Evolutionary conservation across 2,329 filamentous ascomycete genomes (phyloP).

Genomic region (Aaosphaeria arxii): DNA sequence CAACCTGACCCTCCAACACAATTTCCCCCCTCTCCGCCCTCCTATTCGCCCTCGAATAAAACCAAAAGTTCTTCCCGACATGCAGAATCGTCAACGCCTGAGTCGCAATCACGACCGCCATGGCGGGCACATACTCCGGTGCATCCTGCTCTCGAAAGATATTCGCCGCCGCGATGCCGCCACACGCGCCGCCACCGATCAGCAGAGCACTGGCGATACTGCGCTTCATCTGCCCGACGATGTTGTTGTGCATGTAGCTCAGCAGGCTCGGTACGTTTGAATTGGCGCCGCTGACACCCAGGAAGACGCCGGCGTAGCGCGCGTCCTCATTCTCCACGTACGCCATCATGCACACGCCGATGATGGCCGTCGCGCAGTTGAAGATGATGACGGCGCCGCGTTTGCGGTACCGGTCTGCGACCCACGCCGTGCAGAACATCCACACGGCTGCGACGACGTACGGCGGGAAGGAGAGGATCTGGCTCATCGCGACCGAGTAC

Average conservation of each 20-base stretch:
- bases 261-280: slow-evolving; percentile 1
- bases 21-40: slow-evolving; percentile 1
- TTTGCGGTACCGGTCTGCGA: slow-evolving; percentile 10
- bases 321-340: slow-evolving; percentile 5
- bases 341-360: slow-evolving; percentile 12
- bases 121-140: slow-evolving; percentile 2
- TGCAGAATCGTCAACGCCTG: slow-evolving; percentile 1
- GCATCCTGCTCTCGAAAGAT: slow-evolving; percentile 11
- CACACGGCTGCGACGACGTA: slow-evolving; percentile 36
- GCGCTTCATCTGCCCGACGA: slow-evolving; percentile 5
- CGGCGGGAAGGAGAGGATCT: slow-evolving; percentile 33
- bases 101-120: neutral
- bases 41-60: neutral
- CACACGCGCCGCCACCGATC: neutral
- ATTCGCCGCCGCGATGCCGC: slow-evolving; percentile 2
- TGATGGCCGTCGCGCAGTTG: slow-evolving; percentile 6
- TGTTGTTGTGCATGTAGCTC: slow-evolving; percentile 4
- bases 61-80: neutral
- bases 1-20: slow-evolving; percentile 3
- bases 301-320: slow-evolving; percentile 10
- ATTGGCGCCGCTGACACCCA: slow-evolving; percentile 15
- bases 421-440: slow-evolving; percentile 23
- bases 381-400: slow-evolving; percentile 12
- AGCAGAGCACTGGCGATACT: slow-evolving; percentile 1
- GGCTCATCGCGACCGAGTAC: slow-evolving; percentile 28